phyloP scores from a whole-genome alignment of 2,329 filamentous ascomycete species.

The Mariannaea elegans region DNA sequence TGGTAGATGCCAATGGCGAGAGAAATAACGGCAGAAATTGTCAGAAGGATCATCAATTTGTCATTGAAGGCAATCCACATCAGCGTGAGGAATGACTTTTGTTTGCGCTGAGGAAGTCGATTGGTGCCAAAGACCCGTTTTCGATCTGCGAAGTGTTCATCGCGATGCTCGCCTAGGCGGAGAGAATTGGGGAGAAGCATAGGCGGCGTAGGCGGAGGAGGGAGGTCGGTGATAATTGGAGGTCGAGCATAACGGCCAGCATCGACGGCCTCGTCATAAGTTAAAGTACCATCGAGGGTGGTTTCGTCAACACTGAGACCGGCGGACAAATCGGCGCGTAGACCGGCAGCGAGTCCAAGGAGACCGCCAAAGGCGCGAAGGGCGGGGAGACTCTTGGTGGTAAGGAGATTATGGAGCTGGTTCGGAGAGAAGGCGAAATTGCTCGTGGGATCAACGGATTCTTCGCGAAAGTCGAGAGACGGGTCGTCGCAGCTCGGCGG shows the following conservation, averaged over 20 bases:
- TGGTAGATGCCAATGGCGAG: conserved; percentile 80
- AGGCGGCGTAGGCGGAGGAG: conserved; percentile 31
- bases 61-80: conserved; percentile 84
- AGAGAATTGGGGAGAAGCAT: conserved; percentile 39
- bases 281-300: conserved; percentile 52
- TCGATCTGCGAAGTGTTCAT: conserved; percentile 60
- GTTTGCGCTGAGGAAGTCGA: conserved; percentile 62
- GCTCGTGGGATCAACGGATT: conserved; percentile 45
- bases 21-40: conserved; percentile 76
- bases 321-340: conserved; percentile 56
- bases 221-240: conserved; percentile 34
- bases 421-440: conserved; percentile 63
- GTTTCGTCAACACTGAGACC: conserved; percentile 62
- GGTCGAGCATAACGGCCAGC: conserved; percentile 47
- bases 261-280: conserved; percentile 59
- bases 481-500: conserved; percentile 10
- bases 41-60: conserved; percentile 78
- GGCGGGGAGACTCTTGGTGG: conserved; percentile 57
- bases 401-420: conserved; percentile 62
- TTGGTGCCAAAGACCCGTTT: conserved; percentile 77
- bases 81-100: conserved; percentile 74
- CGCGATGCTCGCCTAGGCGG: conserved; percentile 39
- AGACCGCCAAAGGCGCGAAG: conserved; percentile 63
- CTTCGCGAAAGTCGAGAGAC: conserved; percentile 39
- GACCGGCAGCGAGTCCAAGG: conserved; percentile 59